Conservation (phyloP, 2,329 filamentous ascomycete genomes). For the Calonectria leucothoes region DNA sequence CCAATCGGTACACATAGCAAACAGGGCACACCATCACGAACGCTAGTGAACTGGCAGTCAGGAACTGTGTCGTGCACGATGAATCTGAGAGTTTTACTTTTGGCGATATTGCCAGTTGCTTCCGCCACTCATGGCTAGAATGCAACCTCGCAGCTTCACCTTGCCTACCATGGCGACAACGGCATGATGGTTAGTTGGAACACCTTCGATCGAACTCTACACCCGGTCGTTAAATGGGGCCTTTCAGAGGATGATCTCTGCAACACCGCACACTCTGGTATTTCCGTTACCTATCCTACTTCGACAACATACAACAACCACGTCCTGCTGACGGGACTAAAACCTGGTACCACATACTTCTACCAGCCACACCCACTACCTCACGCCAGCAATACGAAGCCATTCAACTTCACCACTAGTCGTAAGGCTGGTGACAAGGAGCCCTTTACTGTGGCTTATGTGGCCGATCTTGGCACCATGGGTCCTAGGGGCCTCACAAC, state of each 20-base stretch:
- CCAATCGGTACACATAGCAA: fast-evolving
- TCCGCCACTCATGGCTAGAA: not conserved
- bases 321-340: conserved; percentile 13
- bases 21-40: too few relatives aligned
- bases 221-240: conserved; percentile 46
- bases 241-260: conserved; percentile 33
- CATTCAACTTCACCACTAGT: not conserved
- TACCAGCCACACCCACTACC: not conserved
- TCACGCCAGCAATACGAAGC: not conserved
- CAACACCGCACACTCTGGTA: conserved; percentile 36
- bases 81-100: not conserved
- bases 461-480: conserved; percentile 26
- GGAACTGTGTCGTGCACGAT: not conserved
- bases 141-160: not conserved
- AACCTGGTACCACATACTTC: not conserved
- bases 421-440: not conserved
- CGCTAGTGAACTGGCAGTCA: too few relatives aligned
- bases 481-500: conserved; percentile 23
- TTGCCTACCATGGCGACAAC: not conserved
- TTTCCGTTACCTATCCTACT: conserved; percentile 45
- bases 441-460: not conserved
- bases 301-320: conserved; percentile 47
- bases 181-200: conserved; percentile 48
- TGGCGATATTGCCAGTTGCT: not conserved
- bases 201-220: conserved; percentile 42